Evolutionary conservation across 345 rosid species (phyloP).

Genomic region (Hevea brasiliensis): DNA sequence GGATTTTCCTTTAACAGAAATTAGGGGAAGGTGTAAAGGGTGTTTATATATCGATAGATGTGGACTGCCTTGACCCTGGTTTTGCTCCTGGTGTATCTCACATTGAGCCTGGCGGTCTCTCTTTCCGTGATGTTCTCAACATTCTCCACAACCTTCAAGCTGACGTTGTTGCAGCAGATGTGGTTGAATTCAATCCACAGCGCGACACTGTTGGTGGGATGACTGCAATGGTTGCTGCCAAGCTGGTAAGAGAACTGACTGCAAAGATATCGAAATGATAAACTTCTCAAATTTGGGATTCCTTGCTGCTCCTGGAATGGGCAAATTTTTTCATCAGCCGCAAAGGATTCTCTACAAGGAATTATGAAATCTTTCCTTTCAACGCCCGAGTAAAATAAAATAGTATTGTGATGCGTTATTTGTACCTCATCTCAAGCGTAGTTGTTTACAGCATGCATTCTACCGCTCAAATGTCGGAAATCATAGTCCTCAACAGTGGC

Average conservation of each 20-base stretch:
- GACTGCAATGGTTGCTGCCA: slow-evolving; percentile 99
- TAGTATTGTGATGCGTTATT: too few relatives aligned
- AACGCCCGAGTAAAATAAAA: too few relatives aligned
- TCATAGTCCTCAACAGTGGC: too few relatives aligned
- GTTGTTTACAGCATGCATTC: too few relatives aligned
- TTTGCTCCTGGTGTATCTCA: slow-evolving; percentile 99
- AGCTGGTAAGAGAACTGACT: slow-evolving; percentile 86
- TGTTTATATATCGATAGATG: slow-evolving; percentile 82
- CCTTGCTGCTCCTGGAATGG: not conserved
- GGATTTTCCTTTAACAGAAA: slow-evolving; percentile 52
- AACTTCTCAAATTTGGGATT: not conserved
- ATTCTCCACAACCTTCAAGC: slow-evolving; percentile 83
- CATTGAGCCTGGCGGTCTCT: slow-evolving; percentile 96
- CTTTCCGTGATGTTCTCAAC: slow-evolving; percentile 88
- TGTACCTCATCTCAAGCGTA: too few relatives aligned
- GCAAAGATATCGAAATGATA: slow-evolving; percentile 82
- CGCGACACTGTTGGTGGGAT: slow-evolving; percentile 98
- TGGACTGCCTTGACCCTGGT: slow-evolving; percentile 97
- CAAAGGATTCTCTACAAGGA: not conserved
- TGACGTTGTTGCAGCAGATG: slow-evolving; percentile 89
- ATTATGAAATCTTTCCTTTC: not conserved
- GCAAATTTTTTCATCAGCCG: not conserved
- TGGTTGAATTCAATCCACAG: slow-evolving; percentile 96
- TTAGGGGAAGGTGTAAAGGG: slow-evolving; percentile 96
- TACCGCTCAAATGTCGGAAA: too few relatives aligned